Evolutionary conservation across 176 grass and related monocot species (phyloP).

Genomic region (Rhynchospora tenuis): DNA sequence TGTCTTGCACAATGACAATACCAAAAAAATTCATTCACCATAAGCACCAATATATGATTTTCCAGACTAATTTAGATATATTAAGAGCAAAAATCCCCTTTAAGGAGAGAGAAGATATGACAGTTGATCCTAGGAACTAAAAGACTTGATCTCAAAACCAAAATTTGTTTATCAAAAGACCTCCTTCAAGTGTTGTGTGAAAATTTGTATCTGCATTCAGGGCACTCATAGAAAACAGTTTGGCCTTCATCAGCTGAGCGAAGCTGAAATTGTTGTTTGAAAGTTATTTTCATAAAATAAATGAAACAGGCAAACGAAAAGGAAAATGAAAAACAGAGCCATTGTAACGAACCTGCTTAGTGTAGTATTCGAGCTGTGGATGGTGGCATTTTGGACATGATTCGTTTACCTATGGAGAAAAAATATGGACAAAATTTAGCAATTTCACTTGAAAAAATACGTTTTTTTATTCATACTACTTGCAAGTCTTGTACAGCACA

Average conservation of each 20-base stretch:
- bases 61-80: not conserved
- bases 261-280: conserved; percentile 43
- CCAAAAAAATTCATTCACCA: not conserved
- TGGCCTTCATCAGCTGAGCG: conserved; percentile 76
- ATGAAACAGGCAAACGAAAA: not conserved
- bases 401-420: conserved; percentile 28
- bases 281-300: not conserved
- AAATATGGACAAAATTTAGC: not conserved
- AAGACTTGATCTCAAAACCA: not conserved
- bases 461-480: not conserved
- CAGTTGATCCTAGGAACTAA: not conserved
- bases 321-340: conserved; percentile 6
- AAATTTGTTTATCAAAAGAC: not conserved
- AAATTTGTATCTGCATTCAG: conserved; percentile 28
- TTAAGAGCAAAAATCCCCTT: not conserved
- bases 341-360: conserved; percentile 39
- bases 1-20: not conserved
- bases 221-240: conserved; percentile 58
- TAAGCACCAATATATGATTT: not conserved
- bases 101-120: not conserved
- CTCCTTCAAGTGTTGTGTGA: conserved; percentile 36
- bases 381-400: conserved; percentile 40
- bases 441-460: not conserved
- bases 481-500: not conserved
- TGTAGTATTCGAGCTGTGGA: conserved; percentile 50